phyloP scores from a whole-genome alignment of 179 eudicot genomes.

The Corrigiola litoralis region DNA sequence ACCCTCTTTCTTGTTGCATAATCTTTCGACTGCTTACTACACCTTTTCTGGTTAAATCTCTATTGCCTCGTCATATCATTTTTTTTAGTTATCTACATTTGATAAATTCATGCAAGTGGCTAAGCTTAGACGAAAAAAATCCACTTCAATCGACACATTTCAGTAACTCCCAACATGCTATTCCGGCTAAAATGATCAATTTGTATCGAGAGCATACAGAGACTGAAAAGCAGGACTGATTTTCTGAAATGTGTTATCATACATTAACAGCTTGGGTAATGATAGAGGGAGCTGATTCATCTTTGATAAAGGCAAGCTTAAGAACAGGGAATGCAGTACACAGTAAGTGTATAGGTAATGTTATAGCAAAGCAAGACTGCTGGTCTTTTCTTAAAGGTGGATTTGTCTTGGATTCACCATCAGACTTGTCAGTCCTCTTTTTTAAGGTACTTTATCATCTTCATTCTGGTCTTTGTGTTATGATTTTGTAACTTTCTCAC shows the following conservation, averaged over 20 bases:
- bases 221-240: too few species aligned
- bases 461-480: neutral
- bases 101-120: too few species aligned
- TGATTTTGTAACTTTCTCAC: neutral
- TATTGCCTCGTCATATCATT: slow-evolving; percentile 3
- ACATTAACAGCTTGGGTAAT: slow-evolving; percentile 63
- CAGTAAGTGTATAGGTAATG: slow-evolving; percentile 61
- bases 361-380: slow-evolving; percentile 63
- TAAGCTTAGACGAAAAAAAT: too few species aligned
- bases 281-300: slow-evolving; percentile 45
- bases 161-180: too few species aligned
- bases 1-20: slow-evolving; percentile 49
- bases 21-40: slow-evolving; percentile 48
- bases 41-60: slow-evolving; percentile 63
- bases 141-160: too few species aligned
- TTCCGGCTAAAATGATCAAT: too few species aligned
- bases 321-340: slow-evolving; percentile 30
- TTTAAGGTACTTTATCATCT: slow-evolving; percentile 39
- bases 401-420: slow-evolving; percentile 49
- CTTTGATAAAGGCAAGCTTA: slow-evolving; percentile 53
- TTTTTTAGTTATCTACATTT: too few species aligned
- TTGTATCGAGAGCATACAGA: too few species aligned
- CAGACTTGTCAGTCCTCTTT: slow-evolving; percentile 41
- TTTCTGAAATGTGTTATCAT: too few species aligned
- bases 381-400: slow-evolving; percentile 99